A percentile compares a stretch with the other conserved stretches of the same genome.
These are phyloP conservation scores for Naganishia vishniacii DNA, from an alignment of 768 basidiomycete genomes.

Conservation along the genomic window DNA sequence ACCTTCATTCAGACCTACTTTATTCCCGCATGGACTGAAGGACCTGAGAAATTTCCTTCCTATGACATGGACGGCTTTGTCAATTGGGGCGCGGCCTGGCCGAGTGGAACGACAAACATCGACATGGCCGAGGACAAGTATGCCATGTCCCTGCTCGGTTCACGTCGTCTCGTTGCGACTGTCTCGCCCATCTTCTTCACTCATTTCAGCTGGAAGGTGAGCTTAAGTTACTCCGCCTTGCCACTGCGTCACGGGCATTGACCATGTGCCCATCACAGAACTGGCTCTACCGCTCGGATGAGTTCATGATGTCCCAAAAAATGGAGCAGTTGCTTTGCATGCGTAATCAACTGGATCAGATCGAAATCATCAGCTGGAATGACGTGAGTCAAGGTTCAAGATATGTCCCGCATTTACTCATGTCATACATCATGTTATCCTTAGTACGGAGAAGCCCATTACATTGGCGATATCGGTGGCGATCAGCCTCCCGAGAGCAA, in stretches of 20 bases:
- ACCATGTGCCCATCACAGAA: slow-evolving; percentile 36
- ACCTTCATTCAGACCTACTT: slow-evolving; percentile 10
- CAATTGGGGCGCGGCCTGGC: slow-evolving; percentile 30
- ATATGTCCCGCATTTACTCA: neutral
- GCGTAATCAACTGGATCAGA: slow-evolving; percentile 44
- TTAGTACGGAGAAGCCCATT: slow-evolving; percentile 46
- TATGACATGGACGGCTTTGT: slow-evolving; percentile 41
- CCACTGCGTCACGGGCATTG: neutral
- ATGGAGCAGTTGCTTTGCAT: slow-evolving; percentile 47
- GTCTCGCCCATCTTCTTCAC: slow-evolving; percentile 48
- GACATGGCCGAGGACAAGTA: slow-evolving; percentile 18
- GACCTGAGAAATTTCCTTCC: slow-evolving; percentile 50
- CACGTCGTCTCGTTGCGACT: slow-evolving; percentile 10
- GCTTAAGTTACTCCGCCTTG: no score
- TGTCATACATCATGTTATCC: no score
- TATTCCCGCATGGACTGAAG: slow-evolving; percentile 29
- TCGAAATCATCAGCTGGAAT: slow-evolving; percentile 50
- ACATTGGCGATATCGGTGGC: slow-evolving; percentile 39
- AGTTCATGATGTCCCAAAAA: slow-evolving; percentile 46
- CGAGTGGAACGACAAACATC: neutral
- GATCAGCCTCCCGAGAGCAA: slow-evolving; percentile 42
- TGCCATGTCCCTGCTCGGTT: slow-evolving; percentile 8
- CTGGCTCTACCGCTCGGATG: slow-evolving; percentile 49
- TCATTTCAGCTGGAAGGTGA: slow-evolving; percentile 44
- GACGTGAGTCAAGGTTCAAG: slow-evolving; percentile 30